Base-by-base conservation (phyloP, 768 basidiomycete genomes). In the Lanmaoa rubissima region DNA sequence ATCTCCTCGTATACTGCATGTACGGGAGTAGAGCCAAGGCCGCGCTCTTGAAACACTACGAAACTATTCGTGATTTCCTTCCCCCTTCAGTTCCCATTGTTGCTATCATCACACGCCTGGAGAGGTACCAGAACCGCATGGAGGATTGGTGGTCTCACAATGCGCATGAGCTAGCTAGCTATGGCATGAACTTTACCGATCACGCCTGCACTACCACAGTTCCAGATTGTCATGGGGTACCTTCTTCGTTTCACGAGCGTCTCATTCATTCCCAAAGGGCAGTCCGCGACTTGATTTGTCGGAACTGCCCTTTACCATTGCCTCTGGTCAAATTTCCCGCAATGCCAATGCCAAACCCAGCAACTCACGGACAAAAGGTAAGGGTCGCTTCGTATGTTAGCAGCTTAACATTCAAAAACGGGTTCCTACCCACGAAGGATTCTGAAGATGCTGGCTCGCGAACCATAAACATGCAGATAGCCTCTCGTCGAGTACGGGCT, bases 61-160 rank as follows among this genome's bases (percentile, higher is more conserved):
- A 58, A 17, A 46, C 39, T 5, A 46, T 68, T 6, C 47, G 56
- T 31, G 34, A 32, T 26, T 28, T 47, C 31, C 38, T 65, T 24
- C 56, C 58, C 21, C 47, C 44, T 9, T 11, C 41, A 17, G 53
- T 60, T 36, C 63, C 65, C 13, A 40, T 69, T 8, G 61, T 60
- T 24, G 55, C 58, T 5, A 51, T 63, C 39, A 13, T 70, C 28
- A 61, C 65, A 17, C 55, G 55, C 28, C 49, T 68, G 52, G 68
- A 68, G 47, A 59, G 64, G 45, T 56, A 62, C 49, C 47, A 42
- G 14, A 32, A 36, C 47, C 24, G 34, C 41, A 69, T 68, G 68
- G 65, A 69, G 16, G 49, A 60, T 21, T 62, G 60, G 68, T 69
- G 63, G 65, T 43, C 50, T 3, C 57, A 55, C 16, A 62, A 69